These are phyloP conservation scores for Diaporthe vexans DNA, from an alignment of 2,329 filamentous ascomycete species.

Conservation along the genomic window DNA sequence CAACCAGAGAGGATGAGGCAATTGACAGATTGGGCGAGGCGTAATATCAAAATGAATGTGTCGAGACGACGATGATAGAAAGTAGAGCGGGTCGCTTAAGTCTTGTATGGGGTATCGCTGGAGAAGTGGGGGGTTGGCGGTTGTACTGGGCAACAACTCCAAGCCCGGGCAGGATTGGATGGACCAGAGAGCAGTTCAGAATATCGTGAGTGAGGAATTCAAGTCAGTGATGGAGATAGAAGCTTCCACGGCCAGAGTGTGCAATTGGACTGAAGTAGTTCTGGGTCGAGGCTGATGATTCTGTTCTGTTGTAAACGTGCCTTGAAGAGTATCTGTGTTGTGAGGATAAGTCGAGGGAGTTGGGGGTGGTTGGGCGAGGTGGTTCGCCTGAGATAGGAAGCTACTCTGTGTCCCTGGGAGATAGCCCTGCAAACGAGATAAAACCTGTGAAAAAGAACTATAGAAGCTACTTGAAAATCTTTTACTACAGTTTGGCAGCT, in stretches of 20 bases:
- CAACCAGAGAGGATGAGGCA: neutral
- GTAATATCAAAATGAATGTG: constrained; percentile 11
- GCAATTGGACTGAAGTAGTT: neutral
- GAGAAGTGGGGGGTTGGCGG: constrained; percentile 5
- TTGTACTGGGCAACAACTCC: constrained; percentile 27
- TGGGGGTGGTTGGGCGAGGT: neutral
- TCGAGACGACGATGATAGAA: neutral
- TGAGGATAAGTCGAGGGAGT: neutral
- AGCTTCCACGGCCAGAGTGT: too few relatives aligned
- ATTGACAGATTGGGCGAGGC: neutral
- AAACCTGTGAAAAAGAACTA: neutral
- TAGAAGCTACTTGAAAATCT: neutral
- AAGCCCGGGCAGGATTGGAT: neutral
- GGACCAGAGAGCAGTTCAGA: neutral
- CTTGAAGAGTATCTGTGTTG: neutral
- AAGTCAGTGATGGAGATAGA: neutral
- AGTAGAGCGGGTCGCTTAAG: neutral
- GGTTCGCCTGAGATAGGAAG: neutral
- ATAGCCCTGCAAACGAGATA: neutral
- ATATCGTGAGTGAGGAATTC: neutral
- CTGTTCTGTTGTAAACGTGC: neutral
- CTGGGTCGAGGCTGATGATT: neutral
- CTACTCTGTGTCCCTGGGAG: neutral
- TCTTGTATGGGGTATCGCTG: constrained; percentile 2
- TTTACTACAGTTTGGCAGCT: neutral